Evolutionary conservation across 129 eudicot genomes (phyloP), one percentile per base, ranked within the genome.

Genomic region (Glebionis coronaria): DNA sequence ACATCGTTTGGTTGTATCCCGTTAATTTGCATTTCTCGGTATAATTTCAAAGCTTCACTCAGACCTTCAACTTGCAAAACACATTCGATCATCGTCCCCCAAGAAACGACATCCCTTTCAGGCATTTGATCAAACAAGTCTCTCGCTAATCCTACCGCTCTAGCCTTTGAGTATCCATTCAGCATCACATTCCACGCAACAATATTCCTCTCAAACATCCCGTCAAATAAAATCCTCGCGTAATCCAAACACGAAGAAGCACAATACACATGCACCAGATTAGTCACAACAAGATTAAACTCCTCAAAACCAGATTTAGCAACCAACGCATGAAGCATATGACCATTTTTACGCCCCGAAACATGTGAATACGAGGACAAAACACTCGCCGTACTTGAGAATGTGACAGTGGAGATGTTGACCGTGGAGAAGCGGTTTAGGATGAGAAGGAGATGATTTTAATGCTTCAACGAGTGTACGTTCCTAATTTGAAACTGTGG

Each of bases 181-280:
- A n/a, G n/a, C n/a, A n/a, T n/a, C n/a, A n/a, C n/a, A n/a, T n/a
- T n/a, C n/a, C n/a, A n/a, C n/a, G n/a, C n/a, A n/a, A n/a, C n/a
- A 78, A 85, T 66, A 66, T 92, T 92, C 78, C 65, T 79, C 23
- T 85, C 95, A 0, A 74, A 63, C 87, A 92, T 92, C 67, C 80
- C 83, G 76, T 79, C 80, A 56, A 92, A 88, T 61, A 92, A 54
- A 47, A 65, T 35, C 65, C 79, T 68, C 3, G 85, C 98, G 66
- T 84, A 84, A 65, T 50, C 63, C 58, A 92, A 81, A 72, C 80
- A 73, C 25, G 75, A 80, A 76, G 73, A 61, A 38, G 77, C 49
- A 55, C 91, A 88, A 71, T 92, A 92, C 70, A 88, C 38, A 57
- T 77, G 80, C 53, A 92, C 78, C 71, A 92, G 63, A 75, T 88